phyloP scores from a whole-genome alignment of 2,329 filamentous ascomycete genomes.

The Thelonectria olida region DNA sequence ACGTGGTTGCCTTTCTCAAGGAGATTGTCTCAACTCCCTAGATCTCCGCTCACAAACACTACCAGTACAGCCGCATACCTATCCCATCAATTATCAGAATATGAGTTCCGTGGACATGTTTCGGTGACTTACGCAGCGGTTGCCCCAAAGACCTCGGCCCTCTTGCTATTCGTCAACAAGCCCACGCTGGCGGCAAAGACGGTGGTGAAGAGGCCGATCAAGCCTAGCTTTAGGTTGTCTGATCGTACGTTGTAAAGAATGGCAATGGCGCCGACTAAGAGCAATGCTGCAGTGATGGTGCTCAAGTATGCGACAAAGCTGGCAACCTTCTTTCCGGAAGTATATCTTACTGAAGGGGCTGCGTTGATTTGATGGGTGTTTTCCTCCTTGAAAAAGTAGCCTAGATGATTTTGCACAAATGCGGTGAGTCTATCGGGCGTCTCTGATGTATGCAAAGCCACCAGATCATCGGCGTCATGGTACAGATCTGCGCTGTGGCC shows the following conservation, averaged over 20 bases:
- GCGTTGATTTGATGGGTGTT: neutral
- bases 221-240: conserved; percentile 11
- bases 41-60: neutral
- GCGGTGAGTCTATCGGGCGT: neutral
- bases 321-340: neutral
- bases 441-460: neutral
- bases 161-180: neutral
- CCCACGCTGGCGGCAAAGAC: conserved; percentile 3
- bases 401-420: neutral
- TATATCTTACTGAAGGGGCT: neutral
- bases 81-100: neutral
- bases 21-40: neutral
- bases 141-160: neutral
- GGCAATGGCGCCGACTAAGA: conserved; percentile 17
- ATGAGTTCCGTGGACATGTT: neutral
- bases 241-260: conserved; percentile 15
- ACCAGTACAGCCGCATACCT: neutral
- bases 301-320: conserved; percentile 17
- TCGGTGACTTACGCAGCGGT: neutral
- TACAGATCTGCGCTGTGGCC: neutral
- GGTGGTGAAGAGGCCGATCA: conserved; percentile 16
- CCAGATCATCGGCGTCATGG: neutral
- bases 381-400: neutral
- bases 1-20: too few species aligned
- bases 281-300: conserved; percentile 11